Evolutionary conservation across 2,329 filamentous ascomycete genomes (phyloP).

Genomic region (Laburnicola sp.): DNA sequence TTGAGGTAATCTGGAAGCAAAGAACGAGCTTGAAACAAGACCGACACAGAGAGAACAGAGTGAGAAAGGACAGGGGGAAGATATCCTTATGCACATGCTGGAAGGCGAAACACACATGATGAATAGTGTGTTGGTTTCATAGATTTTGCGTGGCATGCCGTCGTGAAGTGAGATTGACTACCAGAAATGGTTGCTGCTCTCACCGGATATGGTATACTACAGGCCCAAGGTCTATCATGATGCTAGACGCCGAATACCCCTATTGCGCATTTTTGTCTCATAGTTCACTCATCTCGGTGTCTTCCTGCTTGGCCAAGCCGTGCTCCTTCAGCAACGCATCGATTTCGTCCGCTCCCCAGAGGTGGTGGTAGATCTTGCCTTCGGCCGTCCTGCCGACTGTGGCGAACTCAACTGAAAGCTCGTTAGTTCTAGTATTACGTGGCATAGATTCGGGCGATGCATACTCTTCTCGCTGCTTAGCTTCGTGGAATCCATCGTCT

Average conservation of each 20-base stretch:
- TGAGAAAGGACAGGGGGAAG: too few species aligned
- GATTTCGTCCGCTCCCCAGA: conserved; percentile 97
- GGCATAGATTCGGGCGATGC: conserved; percentile 42
- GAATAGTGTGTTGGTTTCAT: too few species aligned
- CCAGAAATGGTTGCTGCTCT: conserved; percentile 29
- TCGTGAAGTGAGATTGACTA: conserved; percentile 34
- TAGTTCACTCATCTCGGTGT: conserved; percentile 43
- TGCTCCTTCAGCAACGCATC: conserved; percentile 92
- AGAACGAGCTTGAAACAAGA: too few species aligned
- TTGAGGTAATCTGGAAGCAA: background rate
- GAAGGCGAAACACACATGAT: too few species aligned
- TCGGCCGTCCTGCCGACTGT: conserved; percentile 94
- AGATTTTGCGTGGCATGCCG: conserved; percentile 16
- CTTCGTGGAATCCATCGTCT: conserved; percentile 99
- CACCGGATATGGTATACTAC: conserved; percentile 39
- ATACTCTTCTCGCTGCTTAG: conserved; percentile 98
- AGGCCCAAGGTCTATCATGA: conserved; percentile 35
- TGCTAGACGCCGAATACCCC: conserved; percentile 27
- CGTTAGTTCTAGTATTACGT: conserved; percentile 25
- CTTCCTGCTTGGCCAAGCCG: conserved; percentile 73
- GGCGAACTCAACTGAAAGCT: conserved; percentile 82
- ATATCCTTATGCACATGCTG: too few species aligned
- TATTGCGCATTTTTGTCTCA: conserved; percentile 27
- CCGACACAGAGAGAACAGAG: background rate
- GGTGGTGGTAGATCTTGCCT: conserved; percentile 96